These are phyloP conservation scores for Phalaenopsis equestris DNA, from an alignment of 106 monocot species.

Conservation along the genomic window DNA sequence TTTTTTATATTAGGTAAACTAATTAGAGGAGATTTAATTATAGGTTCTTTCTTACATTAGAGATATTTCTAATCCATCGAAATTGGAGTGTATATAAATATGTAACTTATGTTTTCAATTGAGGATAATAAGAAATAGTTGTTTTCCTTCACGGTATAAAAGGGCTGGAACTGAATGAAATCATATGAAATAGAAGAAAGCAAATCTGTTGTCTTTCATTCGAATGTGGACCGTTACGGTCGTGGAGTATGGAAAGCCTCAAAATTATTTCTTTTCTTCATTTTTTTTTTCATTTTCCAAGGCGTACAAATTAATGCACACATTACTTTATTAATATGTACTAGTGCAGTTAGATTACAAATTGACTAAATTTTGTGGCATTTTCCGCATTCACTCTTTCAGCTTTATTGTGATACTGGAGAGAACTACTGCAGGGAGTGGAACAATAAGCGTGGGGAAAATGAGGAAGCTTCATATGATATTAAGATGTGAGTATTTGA, in stretches of 20 bases:
- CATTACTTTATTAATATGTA: not conserved
- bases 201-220: not conserved
- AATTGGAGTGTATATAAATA: no score
- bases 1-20: no score
- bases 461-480: conserved; percentile 63
- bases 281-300: not conserved
- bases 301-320: not conserved
- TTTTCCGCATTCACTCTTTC: conserved; percentile 20
- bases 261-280: not conserved
- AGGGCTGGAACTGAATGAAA: not conserved
- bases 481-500: conserved; percentile 56
- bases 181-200: not conserved
- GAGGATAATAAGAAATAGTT: no score
- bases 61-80: no score
- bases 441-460: conserved; percentile 59
- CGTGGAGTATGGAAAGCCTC: not conserved
- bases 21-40: no score
- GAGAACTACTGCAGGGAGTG: conserved; percentile 79
- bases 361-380: not conserved
- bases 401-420: conserved; percentile 85
- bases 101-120: no score
- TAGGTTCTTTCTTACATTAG: no score
- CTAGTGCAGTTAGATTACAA: not conserved
- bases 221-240: not conserved
- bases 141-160: not conserved